phyloP scores from a whole-genome alignment of 2,329 filamentous ascomycete species.

The Colletotrichum costaricense region DNA sequence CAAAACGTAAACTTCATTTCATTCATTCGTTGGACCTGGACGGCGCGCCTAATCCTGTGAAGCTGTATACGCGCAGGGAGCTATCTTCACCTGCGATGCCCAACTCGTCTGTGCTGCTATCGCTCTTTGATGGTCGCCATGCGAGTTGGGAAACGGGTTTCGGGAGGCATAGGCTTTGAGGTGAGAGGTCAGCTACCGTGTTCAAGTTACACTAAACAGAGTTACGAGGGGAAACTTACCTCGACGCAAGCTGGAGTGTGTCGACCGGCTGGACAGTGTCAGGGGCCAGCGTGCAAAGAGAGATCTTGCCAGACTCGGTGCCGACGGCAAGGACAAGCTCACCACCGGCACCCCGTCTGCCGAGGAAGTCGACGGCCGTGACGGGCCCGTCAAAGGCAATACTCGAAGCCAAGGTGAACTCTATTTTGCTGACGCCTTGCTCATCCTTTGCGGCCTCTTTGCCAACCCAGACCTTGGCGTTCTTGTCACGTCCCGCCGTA shows the following conservation, averaged over 20 bases:
- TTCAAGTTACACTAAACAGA: background rate
- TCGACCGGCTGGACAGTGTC: constrained; percentile 52
- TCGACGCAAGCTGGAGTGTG: constrained; percentile 44
- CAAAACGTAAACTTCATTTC: background rate
- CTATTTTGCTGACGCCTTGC: constrained; percentile 38
- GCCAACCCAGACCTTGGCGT: constrained; percentile 76
- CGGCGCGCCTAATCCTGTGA: constrained; percentile 38
- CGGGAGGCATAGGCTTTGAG: constrained; percentile 64
- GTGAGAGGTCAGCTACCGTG: constrained; percentile 33
- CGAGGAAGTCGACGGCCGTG: constrained; percentile 77
- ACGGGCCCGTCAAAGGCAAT: constrained; percentile 70
- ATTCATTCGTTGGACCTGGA: constrained; percentile 1
- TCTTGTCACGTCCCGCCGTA: constrained; percentile 91
- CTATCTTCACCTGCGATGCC: constrained; percentile 71
- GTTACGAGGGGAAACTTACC: constrained; percentile 49
- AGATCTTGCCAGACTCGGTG: constrained; percentile 64
- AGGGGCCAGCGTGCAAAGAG: constrained; percentile 53
- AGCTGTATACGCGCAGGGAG: constrained; percentile 68
- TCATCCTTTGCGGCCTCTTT: constrained; percentile 42
- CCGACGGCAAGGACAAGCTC: constrained; percentile 64
- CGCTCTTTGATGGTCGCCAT: constrained; percentile 67
- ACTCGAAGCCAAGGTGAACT: constrained; percentile 64
- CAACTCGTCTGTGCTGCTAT: constrained; percentile 45
- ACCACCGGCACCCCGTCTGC: constrained; percentile 42
- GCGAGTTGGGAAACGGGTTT: constrained; percentile 75